A percentile compares a stretch with the other conserved stretches of the same genome.
phyloP scores from a whole-genome alignment of 116 monocot species.

The Phalaenopsis hybrid region DNA sequence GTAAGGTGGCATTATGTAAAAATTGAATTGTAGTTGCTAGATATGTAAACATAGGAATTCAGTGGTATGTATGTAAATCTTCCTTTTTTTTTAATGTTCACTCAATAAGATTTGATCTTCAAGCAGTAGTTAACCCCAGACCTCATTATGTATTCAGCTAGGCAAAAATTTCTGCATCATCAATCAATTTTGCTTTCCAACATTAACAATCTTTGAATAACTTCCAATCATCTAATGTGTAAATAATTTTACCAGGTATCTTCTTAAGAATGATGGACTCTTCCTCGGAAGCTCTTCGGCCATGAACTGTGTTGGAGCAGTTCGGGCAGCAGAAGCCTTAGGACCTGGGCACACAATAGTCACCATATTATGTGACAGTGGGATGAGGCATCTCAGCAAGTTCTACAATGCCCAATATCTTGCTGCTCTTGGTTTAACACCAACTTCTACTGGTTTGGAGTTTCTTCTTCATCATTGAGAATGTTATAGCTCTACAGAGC shows the following conservation, averaged over 20 bases:
- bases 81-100: too few species aligned
- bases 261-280: slow-evolving; percentile 79
- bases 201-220: background rate
- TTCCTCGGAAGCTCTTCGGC: slow-evolving; percentile 93
- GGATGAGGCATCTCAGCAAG: slow-evolving; percentile 93
- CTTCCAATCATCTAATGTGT: background rate
- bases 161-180: background rate
- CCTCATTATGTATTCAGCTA: background rate
- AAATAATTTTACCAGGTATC: slow-evolving; percentile 37
- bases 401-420: slow-evolving; percentile 71
- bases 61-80: too few species aligned
- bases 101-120: too few species aligned
- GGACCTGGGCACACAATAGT: slow-evolving; percentile 93
- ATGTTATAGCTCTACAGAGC: background rate
- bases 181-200: background rate
- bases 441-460: slow-evolving; percentile 57
- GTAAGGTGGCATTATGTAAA: too few species aligned
- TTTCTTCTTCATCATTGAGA: slow-evolving; percentile 33
- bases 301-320: slow-evolving; percentile 91
- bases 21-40: too few species aligned
- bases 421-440: slow-evolving; percentile 47
- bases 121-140: too few species aligned
- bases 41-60: too few species aligned
- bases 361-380: slow-evolving; percentile 86
- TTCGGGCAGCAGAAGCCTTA: slow-evolving; percentile 47